Evolutionary conservation across 2,329 filamentous ascomycete species (phyloP), one percentile per base, ranked within the genome.

Genomic region (Blastomyces emzantsi): DNA sequence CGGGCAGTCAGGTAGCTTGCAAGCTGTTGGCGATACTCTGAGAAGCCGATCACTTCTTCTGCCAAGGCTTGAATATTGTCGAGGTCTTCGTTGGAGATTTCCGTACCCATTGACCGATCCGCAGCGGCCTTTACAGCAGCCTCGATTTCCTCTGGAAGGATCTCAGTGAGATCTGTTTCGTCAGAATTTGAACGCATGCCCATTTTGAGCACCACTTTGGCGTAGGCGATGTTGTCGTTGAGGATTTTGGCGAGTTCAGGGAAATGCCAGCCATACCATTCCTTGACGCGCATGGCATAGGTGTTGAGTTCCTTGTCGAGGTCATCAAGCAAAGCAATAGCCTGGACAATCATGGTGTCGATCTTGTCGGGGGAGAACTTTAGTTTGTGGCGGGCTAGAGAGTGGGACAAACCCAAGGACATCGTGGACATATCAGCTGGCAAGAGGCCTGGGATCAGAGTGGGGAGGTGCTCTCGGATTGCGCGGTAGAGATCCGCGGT

Each of bases 261-360:
- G 82, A 97, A 99, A 79, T 97, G 94, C 94, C 94, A 99, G 73
- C 94, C 94, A 76, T 99, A 99, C 94, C 94, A 99, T 79, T 99
- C 94, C 86, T 97, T 97, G 66, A 97, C 92, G 77, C 94, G 85
- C 94, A 99, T 99, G 68, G 94, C 93, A 75, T 97, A 97, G 71
- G 90, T 94, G 82, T 99, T 99, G 68, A 99, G 83, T 79, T 99
- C 94, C 83, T 99, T 99, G 82, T 99, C 94, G 66, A 99, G 82
- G 68, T 99, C 94, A 75, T 99, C 94, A 57, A 99, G 83, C 61
- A 97, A 85, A 68, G 89, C 88, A 74, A 99, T 94, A 64, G 92
- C 92, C 80, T 99, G 94, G 64, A 99, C 92, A 74, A 99, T 96
- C 94, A 99, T 99, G 61, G 94, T 94, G 75, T 99, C 94, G 70